phyloP scores from a whole-genome alignment of 2,329 filamentous ascomycete genomes.

The Sporothrix phasma region DNA sequence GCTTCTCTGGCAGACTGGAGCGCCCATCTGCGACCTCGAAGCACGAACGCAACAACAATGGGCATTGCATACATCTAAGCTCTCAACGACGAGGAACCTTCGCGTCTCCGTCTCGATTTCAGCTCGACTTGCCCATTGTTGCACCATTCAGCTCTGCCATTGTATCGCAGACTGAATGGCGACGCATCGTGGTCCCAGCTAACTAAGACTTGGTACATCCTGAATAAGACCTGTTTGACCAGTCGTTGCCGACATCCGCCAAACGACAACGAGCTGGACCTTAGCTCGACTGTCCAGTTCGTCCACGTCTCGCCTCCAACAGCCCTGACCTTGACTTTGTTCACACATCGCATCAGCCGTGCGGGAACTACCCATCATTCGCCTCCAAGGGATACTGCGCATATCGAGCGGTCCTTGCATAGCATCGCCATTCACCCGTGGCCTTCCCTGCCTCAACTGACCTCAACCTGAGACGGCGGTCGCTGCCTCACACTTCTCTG shows the following conservation, averaged over 20 bases:
- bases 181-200: not conserved
- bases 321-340: not conserved
- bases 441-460: not conserved
- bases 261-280: not conserved
- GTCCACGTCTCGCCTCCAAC: not conserved
- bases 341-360: not conserved
- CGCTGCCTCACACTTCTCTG: too few species aligned
- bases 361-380: not conserved
- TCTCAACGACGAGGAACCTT: not conserved
- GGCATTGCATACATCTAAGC: not conserved
- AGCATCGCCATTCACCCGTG: not conserved
- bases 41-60: slow-evolving; percentile 3
- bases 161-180: not conserved
- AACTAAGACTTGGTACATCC: not conserved
- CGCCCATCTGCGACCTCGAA: not conserved
- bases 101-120: not conserved
- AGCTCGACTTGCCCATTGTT: not conserved
- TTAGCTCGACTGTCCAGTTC: not conserved
- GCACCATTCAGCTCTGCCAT: not conserved
- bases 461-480: not conserved
- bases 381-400: not conserved
- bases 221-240: not conserved
- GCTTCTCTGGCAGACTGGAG: not conserved
- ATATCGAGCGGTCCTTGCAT: not conserved
- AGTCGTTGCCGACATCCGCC: not conserved